Evolutionary conservation across 768 basidiomycete genomes (phyloP).

Genomic region (Lactarius pseudohatsudake): DNA sequence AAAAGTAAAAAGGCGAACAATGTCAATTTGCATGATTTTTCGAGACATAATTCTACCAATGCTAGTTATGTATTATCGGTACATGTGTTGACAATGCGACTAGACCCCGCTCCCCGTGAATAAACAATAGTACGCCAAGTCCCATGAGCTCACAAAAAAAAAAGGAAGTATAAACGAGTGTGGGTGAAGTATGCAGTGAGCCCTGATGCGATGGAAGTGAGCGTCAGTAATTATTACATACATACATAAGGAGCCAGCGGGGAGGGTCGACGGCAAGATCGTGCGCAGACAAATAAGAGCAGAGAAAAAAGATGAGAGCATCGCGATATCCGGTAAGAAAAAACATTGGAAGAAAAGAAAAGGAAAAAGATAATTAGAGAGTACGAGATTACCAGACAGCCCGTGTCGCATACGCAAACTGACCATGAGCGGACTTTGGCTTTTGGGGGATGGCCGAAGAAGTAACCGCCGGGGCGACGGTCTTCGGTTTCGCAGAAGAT

Average conservation of each 20-base stretch:
- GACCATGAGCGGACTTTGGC: slow-evolving; percentile 23
- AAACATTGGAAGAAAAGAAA: background rate
- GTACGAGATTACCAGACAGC: slow-evolving; percentile 21
- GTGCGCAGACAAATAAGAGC: slow-evolving; percentile 7
- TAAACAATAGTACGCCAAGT: slow-evolving; percentile 21
- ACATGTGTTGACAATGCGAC: slow-evolving; percentile 21
- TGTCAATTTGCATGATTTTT: slow-evolving; percentile 16
- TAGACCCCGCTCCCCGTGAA: slow-evolving; percentile 18
- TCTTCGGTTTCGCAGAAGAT: slow-evolving; percentile 10
- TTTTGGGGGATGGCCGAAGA: slow-evolving; percentile 14
- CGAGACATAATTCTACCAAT: slow-evolving; percentile 25
- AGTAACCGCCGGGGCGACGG: background rate
- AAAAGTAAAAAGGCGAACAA: background rate
- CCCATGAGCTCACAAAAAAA: slow-evolving; percentile 13
- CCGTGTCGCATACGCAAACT: slow-evolving; percentile 24
- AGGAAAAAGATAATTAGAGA: background rate
- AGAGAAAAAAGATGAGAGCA: background rate
- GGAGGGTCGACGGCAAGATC: slow-evolving; percentile 5
- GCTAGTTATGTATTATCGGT: slow-evolving; percentile 17
- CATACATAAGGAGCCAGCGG: slow-evolving; percentile 16
- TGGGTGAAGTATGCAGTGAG: background rate
- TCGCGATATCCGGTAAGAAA: slow-evolving; percentile 4
- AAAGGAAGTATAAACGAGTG: background rate
- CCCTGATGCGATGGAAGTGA: slow-evolving; percentile 17
- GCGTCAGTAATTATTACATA: slow-evolving; percentile 27